Base-by-base conservation (phyloP, 495 filamentous ascomycete species). In the Xylaria longipes region DNA sequence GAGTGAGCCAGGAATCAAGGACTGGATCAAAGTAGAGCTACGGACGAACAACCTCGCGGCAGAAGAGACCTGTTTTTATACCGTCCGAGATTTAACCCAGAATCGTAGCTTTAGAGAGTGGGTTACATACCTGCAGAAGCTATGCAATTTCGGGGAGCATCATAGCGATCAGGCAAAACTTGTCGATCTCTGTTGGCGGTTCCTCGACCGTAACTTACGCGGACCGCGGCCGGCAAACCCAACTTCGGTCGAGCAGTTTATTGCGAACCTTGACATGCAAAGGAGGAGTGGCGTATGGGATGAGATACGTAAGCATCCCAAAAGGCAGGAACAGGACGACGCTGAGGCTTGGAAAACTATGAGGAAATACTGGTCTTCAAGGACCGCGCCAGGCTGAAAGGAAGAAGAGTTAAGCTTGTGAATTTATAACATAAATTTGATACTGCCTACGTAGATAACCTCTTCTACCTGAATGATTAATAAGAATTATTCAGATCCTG, bases 181-280 rank as follows among this genome's bases (percentile, higher is more conserved):
- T 3, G 73, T 79, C 0, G 27, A 72, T 15, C 65, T 79, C 2
- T 75, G 72, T 12, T 79, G 77, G 77, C 46, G 61, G 9, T 79
- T 79, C 46, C 43, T 79, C 1, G 77, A 77, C 46, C 75, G 76
- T 2, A 64, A 65, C 12, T n/a, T 78, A 29, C 73, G 76, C 1
- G 73, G 71, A 0, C 69, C 75, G 22, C 52, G 67, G 27, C 76
- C 75, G 1, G 22, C 6, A 1, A 72, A 62, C n/a, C 57, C 69
- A 7, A 71, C 73, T 7, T 60, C 37, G 9, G 50, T 72, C 2
- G 62, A 65, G 20, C 69, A 73, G 25, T 77, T 79, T 46, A 46
- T 77, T 4, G 37, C 22, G 0, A 31, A 72, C 6, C 65, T 79
- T 0, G 68, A 79, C 17, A 37, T 14, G 1, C 71, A 35, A 22